These are phyloP conservation scores for Xanthoconium purpureum DNA, from an alignment of 768 basidiomycete species.

Conservation along the genomic window DNA sequence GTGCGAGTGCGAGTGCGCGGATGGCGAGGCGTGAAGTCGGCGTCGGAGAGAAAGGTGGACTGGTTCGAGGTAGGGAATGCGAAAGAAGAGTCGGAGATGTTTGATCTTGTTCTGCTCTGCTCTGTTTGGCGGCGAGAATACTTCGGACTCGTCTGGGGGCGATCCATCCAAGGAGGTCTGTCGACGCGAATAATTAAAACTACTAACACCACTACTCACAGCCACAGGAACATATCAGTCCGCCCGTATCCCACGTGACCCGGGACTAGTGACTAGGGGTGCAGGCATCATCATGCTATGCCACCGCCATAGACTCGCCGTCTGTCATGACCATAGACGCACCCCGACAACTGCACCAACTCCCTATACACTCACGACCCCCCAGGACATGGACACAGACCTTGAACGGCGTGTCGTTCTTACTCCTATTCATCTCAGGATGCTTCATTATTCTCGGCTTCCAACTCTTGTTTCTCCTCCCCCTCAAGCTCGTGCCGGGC, in stretches of 20 bases:
- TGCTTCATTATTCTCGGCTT: constrained; percentile 68
- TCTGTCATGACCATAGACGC: constrained; percentile 20
- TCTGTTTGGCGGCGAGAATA: constrained; percentile 26
- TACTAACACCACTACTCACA: neutral
- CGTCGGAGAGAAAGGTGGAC: constrained; percentile 22
- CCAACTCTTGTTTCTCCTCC: constrained; percentile 70
- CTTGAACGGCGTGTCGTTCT: constrained; percentile 49
- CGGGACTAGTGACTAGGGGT: neutral
- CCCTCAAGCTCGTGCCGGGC: constrained; percentile 64
- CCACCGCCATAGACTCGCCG: too few species aligned
- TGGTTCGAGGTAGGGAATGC: constrained; percentile 28
- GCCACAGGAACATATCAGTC: too few species aligned
- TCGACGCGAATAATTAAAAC: neutral
- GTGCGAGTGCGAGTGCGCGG: constrained; percentile 54
- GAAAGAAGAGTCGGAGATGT: constrained; percentile 25
- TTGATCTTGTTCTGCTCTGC: constrained; percentile 26
- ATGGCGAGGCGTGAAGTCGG: constrained; percentile 37
- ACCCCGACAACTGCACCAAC: constrained; percentile 32
- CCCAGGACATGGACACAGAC: constrained; percentile 51
- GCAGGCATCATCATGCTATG: constrained; percentile 1
- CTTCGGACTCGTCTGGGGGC: constrained; percentile 37
- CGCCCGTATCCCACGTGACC: constrained; percentile 17
- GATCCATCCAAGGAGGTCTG: too few species aligned
- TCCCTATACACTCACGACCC: constrained; percentile 55
- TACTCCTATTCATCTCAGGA: constrained; percentile 56